Evolutionary conservation across 257 asterid genomes (phyloP).

Genomic region (Ophiorrhiza pumila): DNA sequence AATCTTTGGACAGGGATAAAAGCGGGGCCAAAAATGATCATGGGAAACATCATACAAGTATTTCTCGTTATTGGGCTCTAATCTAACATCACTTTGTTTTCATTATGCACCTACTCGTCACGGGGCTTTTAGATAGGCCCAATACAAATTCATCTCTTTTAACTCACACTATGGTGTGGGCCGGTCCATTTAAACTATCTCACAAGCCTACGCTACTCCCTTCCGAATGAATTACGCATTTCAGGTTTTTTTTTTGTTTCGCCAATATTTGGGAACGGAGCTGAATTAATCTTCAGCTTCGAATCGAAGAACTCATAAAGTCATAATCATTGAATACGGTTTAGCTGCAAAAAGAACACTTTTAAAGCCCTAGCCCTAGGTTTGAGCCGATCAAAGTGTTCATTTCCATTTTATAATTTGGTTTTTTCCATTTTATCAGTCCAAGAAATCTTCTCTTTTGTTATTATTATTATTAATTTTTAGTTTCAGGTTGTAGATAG

Average conservation of each 20-base stretch:
- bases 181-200: background rate
- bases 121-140: background rate
- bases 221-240: background rate
- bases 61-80: too few species aligned
- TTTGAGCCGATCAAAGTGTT: background rate
- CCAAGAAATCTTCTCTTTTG: background rate
- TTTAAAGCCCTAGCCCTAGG: constrained; percentile 7
- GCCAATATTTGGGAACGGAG: background rate
- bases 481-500: constrained; percentile 32
- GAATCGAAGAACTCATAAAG: background rate
- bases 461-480: background rate
- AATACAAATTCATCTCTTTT: background rate
- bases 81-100: too few species aligned
- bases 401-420: background rate
- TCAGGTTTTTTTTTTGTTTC: too few species aligned
- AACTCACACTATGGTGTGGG: too few species aligned
- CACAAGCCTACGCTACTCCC: background rate
- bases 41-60: too few species aligned
- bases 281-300: background rate
- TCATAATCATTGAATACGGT: constrained; percentile 1
- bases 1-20: too few species aligned
- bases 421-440: background rate
- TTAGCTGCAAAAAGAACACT: background rate
- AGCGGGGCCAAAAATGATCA: too few species aligned
- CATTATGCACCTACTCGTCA: too few species aligned